Conservation (phyloP, 495 filamentous ascomycete genomes). For the Penicillium canariense region DNA sequence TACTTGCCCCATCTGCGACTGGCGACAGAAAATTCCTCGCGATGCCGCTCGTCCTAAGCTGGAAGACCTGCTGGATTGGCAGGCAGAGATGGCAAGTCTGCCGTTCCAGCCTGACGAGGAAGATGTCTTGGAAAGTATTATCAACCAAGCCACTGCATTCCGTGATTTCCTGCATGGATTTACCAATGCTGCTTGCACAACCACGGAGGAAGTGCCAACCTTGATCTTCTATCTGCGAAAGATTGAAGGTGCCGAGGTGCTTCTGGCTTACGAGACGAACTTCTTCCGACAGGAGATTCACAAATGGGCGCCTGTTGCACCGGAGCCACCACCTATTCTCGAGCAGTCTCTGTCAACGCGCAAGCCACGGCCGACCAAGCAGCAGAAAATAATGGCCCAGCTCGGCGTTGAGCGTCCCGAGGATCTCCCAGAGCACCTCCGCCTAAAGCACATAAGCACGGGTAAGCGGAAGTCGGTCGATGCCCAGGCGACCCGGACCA, state of each 20-base stretch:
- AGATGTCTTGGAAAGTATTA: constrained; percentile 75
- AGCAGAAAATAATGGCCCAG: constrained; percentile 91
- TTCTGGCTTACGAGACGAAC: constrained; percentile 90
- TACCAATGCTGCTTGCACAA: constrained; percentile 77
- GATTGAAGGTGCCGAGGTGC: constrained; percentile 95
- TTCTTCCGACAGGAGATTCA: constrained; percentile 96
- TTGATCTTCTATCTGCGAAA: constrained; percentile 98
- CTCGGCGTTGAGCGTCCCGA: constrained; percentile 84
- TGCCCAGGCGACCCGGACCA: constrained; percentile 21
- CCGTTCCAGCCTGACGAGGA: constrained; percentile 98
- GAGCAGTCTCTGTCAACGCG: constrained; percentile 88
- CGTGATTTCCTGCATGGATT: constrained; percentile 75
- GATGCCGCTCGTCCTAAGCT: constrained; percentile 95
- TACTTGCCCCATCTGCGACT: constrained; percentile 97
- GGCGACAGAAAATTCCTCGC: constrained; percentile 96
- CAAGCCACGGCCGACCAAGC: constrained; percentile 94
- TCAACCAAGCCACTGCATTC: constrained; percentile 80
- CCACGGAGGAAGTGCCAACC: constrained; percentile 78
- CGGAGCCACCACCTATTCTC: constrained; percentile 74
- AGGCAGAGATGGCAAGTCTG: constrained; percentile 74
- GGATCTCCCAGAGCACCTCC: constrained; percentile 76
- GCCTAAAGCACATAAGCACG: constrained; percentile 68
- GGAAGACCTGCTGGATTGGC: constrained; percentile 86
- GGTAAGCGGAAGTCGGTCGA: constrained; percentile 47
- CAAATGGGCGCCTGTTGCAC: constrained; percentile 92